A percentile compares a stretch with the other conserved stretches of the same genome.
These are phyloP conservation scores for Elaeagnus macrophylla DNA, from an alignment of 306 rosid genomes.

Conservation along the genomic window DNA sequence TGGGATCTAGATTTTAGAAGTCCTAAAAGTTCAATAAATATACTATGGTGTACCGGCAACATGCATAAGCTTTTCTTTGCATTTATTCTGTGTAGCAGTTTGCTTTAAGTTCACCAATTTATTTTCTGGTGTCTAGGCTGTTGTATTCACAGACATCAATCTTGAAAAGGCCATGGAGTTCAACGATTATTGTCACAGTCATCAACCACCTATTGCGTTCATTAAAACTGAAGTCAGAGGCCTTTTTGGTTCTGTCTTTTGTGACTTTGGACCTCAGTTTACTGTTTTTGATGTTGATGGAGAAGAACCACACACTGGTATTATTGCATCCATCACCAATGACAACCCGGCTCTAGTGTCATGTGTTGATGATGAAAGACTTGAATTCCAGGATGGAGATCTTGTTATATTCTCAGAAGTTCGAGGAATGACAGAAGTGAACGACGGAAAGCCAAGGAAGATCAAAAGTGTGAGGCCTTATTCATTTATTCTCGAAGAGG, in stretches of 20 bases:
- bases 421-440: conserved; percentile 80
- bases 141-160: conserved; percentile 62
- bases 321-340: conserved; percentile 74
- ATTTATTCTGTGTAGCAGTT: neutral
- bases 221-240: conserved; percentile 89
- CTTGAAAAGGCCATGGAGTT: conserved; percentile 62
- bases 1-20: too few relatives aligned
- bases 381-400: conserved; percentile 92
- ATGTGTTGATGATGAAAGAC: conserved; percentile 89
- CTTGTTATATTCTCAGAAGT: conserved; percentile 83
- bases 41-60: neutral
- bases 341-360: conserved; percentile 67
- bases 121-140: conserved; percentile 47
- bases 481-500: conserved; percentile 77
- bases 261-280: conserved; percentile 92
- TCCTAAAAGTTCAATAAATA: neutral
- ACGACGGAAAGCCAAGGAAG: conserved; percentile 78
- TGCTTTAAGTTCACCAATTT: conserved; percentile 10
- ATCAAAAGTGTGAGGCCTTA: conserved; percentile 61
- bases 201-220: conserved; percentile 83
- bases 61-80: neutral
- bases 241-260: conserved; percentile 83
- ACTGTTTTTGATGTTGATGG: conserved; percentile 87
- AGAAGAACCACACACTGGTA: conserved; percentile 77
- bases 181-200: conserved; percentile 71